Conservation (phyloP, 768 basidiomycete genomes). For the Mycena leptocephala region DNA sequence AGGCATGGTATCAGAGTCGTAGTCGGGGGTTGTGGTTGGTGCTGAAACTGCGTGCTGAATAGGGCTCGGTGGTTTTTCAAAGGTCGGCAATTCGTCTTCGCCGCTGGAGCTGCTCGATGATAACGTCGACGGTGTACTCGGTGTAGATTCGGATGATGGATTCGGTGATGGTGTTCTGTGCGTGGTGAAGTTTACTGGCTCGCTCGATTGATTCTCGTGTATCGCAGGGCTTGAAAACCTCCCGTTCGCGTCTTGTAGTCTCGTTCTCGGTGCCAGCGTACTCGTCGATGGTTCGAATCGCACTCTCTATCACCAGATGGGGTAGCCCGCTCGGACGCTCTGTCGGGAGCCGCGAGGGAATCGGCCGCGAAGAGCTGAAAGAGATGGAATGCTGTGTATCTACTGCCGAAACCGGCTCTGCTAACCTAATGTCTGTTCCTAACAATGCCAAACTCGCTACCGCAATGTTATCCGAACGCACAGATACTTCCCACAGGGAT, state of each 20-base stretch:
- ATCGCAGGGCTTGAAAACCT: not conserved
- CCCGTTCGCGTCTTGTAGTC: conserved; percentile 1
- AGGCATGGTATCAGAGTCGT: not conserved
- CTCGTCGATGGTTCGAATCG: conserved; percentile 1
- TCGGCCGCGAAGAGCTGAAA: not conserved
- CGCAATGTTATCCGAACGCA: no score
- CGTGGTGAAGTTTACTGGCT: no score
- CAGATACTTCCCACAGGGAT: no score
- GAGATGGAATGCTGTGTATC: not conserved
- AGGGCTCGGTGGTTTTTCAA: no score
- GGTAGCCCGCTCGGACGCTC: not conserved
- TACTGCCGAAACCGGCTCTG: not conserved
- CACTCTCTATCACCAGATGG: conserved; percentile 18
- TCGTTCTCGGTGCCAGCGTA: conserved; percentile 6
- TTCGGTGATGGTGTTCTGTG: no score
- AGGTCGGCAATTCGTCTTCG: no score
- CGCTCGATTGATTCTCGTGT: not conserved
- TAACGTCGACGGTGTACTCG: no score
- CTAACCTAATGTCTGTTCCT: not conserved
- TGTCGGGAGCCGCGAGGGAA: no score
- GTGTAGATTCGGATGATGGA: not conserved
- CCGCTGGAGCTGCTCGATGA: no score
- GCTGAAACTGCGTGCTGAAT: not conserved
- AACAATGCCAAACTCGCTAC: conserved; percentile 1
- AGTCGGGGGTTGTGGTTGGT: conserved; percentile 10